Conservation (phyloP, 495 filamentous ascomycete genomes). For the Cryomyces minteri region DNA sequence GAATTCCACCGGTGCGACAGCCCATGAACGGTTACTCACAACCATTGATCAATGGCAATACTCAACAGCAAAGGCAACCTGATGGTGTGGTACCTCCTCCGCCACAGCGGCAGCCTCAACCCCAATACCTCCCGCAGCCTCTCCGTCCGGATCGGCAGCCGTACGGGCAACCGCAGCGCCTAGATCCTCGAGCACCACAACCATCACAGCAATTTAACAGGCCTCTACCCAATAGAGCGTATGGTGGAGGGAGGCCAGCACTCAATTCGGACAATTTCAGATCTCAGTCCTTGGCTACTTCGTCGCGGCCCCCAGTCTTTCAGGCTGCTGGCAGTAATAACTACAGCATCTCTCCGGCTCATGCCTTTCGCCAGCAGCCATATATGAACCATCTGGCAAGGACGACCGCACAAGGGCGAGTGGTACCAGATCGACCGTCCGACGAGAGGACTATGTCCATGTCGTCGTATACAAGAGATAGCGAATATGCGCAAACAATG, state of each 20-base stretch:
- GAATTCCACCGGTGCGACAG: constrained; percentile 41
- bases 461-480: constrained; percentile 63
- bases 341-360: constrained; percentile 49
- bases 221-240: constrained; percentile 31
- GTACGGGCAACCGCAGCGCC: constrained; percentile 47
- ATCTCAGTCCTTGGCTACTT: constrained; percentile 77
- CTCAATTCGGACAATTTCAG: constrained; percentile 71
- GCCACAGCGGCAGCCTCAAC: constrained; percentile 34
- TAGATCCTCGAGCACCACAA: constrained; percentile 46
- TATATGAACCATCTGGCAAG: constrained; percentile 42
- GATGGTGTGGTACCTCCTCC: constrained; percentile 2
- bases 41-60: constrained; percentile 16
- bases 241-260: constrained; percentile 34
- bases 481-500: constrained; percentile 70
- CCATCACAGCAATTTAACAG: constrained; percentile 38
- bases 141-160: constrained; percentile 37
- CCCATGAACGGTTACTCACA: constrained; percentile 3
- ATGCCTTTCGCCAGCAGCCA: constrained; percentile 56
- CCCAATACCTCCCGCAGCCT: constrained; percentile 47
- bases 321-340: constrained; percentile 37
- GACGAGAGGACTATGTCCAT: constrained; percentile 94
- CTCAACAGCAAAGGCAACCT: constrained; percentile 13
- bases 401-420: constrained; percentile 76
- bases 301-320: constrained; percentile 45
- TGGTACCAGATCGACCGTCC: constrained; percentile 68